These are phyloP conservation scores for Auriculariales sp. DNA, from an alignment of 768 basidiomycete species.

Conservation along the genomic window DNA sequence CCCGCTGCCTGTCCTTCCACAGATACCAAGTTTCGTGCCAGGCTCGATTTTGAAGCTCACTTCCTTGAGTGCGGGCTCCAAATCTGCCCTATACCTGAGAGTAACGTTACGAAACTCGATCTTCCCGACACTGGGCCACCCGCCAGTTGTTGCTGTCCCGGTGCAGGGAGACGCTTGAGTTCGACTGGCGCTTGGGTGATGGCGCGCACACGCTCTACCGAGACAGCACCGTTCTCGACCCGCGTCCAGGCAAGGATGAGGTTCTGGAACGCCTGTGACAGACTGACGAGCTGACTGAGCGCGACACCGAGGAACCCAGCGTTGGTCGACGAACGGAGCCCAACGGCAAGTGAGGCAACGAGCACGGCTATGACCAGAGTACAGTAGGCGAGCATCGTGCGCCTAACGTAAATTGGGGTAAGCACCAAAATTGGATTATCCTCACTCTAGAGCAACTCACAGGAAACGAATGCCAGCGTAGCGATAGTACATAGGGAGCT, in stretches of 20 bases:
- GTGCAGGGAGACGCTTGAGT: background rate
- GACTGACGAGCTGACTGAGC: constrained; percentile 1
- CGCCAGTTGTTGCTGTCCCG: background rate
- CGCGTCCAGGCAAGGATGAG: constrained; percentile 2
- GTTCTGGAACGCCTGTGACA: constrained; percentile 1
- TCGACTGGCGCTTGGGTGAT: constrained; percentile 1
- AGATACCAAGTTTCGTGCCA: constrained; percentile 6
- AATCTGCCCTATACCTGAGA: constrained; percentile 4
- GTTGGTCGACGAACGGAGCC: background rate
- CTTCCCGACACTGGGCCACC: constrained; percentile 2
- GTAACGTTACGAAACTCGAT: constrained; percentile 4
- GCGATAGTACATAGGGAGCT: constrained; percentile 4
- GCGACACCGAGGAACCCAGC: constrained; percentile 2
- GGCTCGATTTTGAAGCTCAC: background rate
- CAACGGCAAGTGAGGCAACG: constrained; percentile 2
- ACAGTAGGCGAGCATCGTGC: constrained; percentile 1
- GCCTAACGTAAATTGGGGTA: background rate
- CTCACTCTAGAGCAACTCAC: background rate
- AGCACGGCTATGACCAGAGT: background rate
- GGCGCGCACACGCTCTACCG: constrained; percentile 3
- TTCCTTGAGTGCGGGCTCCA: constrained; percentile 3
- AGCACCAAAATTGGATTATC: background rate
- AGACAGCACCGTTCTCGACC: constrained; percentile 4
- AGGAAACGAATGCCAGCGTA: constrained; percentile 5
- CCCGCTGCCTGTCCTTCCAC: constrained; percentile 5